A percentile compares a stretch with the other conserved stretches of the same genome.
phyloP scores from a whole-genome alignment of 257 asterid genomes.

The Solanum stenotomum region DNA sequence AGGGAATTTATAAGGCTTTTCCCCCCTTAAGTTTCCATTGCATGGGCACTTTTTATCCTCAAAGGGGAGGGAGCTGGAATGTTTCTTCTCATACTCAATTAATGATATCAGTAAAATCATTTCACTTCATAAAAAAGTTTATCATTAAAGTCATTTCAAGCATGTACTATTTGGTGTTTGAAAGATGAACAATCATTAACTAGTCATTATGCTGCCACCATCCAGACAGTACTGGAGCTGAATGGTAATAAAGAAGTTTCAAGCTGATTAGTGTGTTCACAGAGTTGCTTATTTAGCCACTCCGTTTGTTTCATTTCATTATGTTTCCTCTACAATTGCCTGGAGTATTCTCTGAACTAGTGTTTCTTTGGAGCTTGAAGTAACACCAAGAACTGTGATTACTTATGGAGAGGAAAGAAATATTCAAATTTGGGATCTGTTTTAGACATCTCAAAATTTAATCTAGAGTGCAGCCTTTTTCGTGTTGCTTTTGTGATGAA shows the following conservation, averaged over 20 bases:
- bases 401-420: not conserved
- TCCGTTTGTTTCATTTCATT: not conserved
- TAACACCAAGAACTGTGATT: not conserved
- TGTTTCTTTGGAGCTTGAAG: not conserved
- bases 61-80: not conserved
- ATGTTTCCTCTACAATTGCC: not conserved
- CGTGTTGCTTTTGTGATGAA: not conserved
- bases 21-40: not conserved
- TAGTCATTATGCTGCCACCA: not conserved
- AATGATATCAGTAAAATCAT: not conserved
- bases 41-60: not conserved
- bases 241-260: not conserved
- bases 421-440: not conserved
- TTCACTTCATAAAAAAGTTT: not conserved
- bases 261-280: not conserved
- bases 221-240: not conserved
- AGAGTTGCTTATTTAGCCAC: not conserved
- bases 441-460: not conserved
- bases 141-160: not conserved
- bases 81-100: not conserved
- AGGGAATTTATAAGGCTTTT: not conserved
- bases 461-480: not conserved
- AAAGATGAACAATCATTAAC: not conserved
- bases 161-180: not conserved
- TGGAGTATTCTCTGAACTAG: not conserved